These are phyloP conservation scores for Ogataea ganodermae DNA, from an alignment of 805 yeast genomes.

Conservation along the genomic window DNA sequence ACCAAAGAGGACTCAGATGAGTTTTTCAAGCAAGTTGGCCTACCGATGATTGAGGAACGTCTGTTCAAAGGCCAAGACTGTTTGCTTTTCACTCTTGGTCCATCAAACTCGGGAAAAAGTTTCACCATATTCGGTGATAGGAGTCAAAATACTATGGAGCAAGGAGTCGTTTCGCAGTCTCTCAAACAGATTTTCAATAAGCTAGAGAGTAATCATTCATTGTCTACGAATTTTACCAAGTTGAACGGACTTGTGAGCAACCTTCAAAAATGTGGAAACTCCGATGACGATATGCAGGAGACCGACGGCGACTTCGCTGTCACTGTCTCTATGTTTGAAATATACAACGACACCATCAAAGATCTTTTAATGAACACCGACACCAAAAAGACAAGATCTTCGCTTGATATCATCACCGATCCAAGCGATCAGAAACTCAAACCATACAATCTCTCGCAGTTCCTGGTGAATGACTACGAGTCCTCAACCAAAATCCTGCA, in stretches of 20 bases:
- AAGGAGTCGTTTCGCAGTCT: constrained; percentile 24
- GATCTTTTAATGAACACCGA: constrained; percentile 38
- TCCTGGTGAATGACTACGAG: constrained; percentile 38
- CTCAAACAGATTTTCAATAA: constrained; percentile 27
- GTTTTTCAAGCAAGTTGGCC: constrained; percentile 38
- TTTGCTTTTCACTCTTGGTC: constrained; percentile 51
- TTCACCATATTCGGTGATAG: constrained; percentile 39
- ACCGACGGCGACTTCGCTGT: constrained; percentile 35
- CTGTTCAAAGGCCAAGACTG: constrained; percentile 40
- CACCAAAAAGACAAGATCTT: constrained; percentile 25
- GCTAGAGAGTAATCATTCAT: constrained; percentile 9
- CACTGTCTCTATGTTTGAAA: constrained; percentile 54
- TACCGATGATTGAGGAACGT: constrained; percentile 35
- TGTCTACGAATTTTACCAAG: constrained; percentile 12
- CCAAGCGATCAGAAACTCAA: constrained; percentile 44
- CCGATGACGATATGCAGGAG: neutral
- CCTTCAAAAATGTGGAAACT: constrained; percentile 11
- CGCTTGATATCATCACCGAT: constrained; percentile 45
- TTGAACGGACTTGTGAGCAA: constrained; percentile 17
- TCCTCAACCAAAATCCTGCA: constrained; percentile 42
- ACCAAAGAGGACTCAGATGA: constrained; percentile 34
- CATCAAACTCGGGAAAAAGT: constrained; percentile 54
- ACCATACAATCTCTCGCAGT: constrained; percentile 44
- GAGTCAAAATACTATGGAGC: constrained; percentile 10
- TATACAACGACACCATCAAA: constrained; percentile 48